Conservation (phyloP, 2,329 filamentous ascomycete species). For the Grosmannia penicillata region DNA sequence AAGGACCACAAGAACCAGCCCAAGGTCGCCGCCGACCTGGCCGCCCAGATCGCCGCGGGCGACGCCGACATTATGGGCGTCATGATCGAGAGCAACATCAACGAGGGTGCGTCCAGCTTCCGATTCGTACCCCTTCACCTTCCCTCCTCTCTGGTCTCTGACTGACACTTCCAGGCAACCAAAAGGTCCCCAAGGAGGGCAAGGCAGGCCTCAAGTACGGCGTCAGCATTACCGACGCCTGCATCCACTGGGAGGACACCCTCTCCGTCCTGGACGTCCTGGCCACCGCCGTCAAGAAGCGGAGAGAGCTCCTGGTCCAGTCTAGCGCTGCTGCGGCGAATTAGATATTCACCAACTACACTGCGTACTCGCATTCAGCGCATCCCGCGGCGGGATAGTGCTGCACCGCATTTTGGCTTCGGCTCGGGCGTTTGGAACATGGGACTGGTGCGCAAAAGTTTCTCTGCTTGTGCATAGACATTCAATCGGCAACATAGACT, state of each 20-base stretch:
- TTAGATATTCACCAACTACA: background rate
- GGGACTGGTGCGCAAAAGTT: background rate
- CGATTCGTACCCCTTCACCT: background rate
- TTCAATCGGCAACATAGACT: background rate
- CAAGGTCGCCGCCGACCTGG: conserved; percentile 70
- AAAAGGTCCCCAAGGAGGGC: conserved; percentile 83
- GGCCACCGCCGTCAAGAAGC: conserved; percentile 64
- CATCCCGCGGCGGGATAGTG: no score
- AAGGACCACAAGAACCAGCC: conserved; percentile 98
- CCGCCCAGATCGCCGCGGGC: conserved; percentile 71
- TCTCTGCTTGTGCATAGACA: background rate
- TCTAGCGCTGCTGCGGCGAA: conserved; percentile 11
- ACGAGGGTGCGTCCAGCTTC: conserved; percentile 51
- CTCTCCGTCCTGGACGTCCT: conserved; percentile 62
- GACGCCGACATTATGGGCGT: conserved; percentile 87
- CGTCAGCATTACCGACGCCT: conserved; percentile 94
- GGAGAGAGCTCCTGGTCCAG: conserved; percentile 34
- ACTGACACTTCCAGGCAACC: conserved; percentile 41
- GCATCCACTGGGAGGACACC: conserved; percentile 89
- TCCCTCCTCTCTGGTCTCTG: background rate
- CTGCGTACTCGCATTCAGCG: no score
- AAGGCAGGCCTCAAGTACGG: conserved; percentile 78
- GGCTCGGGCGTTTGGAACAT: background rate
- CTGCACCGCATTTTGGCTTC: background rate
- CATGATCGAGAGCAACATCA: conserved; percentile 98